Conservation (phyloP, 2,329 filamentous ascomycete species). For the Fusarium citri region DNA sequence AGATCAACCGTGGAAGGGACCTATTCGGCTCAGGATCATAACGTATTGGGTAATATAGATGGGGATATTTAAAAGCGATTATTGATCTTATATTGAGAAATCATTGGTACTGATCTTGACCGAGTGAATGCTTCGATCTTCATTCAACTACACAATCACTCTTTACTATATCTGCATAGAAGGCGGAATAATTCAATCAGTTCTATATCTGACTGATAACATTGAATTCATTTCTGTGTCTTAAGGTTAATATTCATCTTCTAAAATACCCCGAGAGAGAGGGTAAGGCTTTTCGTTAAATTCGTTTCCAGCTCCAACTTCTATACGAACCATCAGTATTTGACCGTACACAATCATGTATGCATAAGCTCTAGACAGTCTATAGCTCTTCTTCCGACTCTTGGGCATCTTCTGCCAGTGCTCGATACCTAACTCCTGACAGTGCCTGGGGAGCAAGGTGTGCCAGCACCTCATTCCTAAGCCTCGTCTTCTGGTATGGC, state of each 20-base stretch:
- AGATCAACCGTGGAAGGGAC: constrained; percentile 81
- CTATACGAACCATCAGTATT: background rate
- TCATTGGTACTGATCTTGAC: background rate
- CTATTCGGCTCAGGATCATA: constrained; percentile 56
- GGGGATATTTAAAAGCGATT: constrained; percentile 27
- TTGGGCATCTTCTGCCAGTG: constrained; percentile 39
- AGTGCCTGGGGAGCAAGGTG: constrained; percentile 45
- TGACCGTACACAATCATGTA: background rate
- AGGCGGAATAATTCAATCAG: background rate
- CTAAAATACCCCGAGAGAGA: background rate
- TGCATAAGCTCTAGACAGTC: background rate
- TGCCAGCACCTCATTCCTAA: constrained; percentile 59
- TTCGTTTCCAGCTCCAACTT: constrained; percentile 5
- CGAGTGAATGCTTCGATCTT: background rate
- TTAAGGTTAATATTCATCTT: background rate
- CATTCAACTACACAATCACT: background rate
- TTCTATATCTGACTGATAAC: background rate
- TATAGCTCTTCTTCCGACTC: constrained; percentile 3
- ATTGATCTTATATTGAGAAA: constrained; percentile 27
- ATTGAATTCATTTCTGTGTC: background rate
- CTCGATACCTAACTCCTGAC: constrained; percentile 42
- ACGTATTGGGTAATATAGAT: constrained; percentile 21
- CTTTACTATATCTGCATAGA: background rate
- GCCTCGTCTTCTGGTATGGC: constrained; percentile 59
- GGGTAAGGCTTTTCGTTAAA: background rate